These are phyloP conservation scores for Calocera viscosa DNA, from an alignment of 768 basidiomycete species.

Conservation along the genomic window DNA sequence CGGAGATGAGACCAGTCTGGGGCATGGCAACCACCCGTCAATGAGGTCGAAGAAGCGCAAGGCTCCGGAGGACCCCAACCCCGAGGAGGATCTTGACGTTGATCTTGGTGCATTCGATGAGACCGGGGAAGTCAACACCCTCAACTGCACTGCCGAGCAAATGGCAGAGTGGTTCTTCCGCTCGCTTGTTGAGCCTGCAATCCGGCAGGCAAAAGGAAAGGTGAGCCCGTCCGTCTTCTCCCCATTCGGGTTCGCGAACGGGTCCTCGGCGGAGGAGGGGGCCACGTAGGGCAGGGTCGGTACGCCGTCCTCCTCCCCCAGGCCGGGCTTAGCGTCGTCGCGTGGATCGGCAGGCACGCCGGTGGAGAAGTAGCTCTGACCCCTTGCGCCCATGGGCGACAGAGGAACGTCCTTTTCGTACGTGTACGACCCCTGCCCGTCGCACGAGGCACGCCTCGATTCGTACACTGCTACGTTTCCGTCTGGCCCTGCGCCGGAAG, in stretches of 20 bases:
- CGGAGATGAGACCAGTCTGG: background rate
- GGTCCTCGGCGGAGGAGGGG: background rate
- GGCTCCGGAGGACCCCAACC: background rate
- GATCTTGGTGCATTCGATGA: background rate
- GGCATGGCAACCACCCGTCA: background rate
- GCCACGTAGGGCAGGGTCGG: background rate
- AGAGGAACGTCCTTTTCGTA: constrained; percentile 2
- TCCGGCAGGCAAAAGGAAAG: too few relatives aligned
- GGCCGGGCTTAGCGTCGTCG: background rate
- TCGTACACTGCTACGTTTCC: background rate
- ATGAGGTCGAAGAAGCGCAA: background rate
- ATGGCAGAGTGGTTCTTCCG: background rate
- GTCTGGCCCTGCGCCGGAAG: background rate
- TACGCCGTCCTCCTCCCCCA: background rate
- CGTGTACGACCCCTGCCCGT: background rate
- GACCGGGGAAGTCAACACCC: background rate
- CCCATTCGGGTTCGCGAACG: background rate
- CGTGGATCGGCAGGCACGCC: background rate
- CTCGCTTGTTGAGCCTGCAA: background rate
- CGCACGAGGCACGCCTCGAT: background rate
- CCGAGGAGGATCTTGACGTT: background rate
- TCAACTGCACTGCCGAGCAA: background rate
- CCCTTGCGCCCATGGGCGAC: background rate
- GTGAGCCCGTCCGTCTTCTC: background rate
- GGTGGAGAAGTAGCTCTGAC: background rate